A percentile compares a stretch with the other conserved stretches of the same genome.
These are phyloP conservation scores for Allantophomopsis cytisporea DNA, from an alignment of 2,329 filamentous ascomycete genomes.

Conservation along the genomic window DNA sequence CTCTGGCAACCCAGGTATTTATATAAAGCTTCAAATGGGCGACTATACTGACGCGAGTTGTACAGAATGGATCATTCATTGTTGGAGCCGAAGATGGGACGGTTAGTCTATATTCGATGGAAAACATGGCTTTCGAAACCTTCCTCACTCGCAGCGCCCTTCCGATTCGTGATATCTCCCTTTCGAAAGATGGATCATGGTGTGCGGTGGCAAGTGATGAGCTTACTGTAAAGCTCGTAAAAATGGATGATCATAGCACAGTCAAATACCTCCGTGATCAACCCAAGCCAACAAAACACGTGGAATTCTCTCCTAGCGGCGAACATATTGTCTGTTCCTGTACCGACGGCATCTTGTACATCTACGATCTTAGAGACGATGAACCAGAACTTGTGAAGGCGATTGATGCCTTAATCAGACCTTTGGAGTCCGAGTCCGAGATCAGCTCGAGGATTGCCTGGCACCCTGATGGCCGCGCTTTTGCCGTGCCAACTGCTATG, in stretches of 20 bases:
- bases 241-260: conserved; percentile 61
- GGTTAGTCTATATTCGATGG: conserved; percentile 85
- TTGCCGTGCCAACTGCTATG: conserved; percentile 72
- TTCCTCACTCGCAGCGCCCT: conserved; percentile 76
- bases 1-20: conserved; percentile 49
- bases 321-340: conserved; percentile 68
- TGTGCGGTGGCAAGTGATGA: conserved; percentile 96
- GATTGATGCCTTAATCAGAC: conserved; percentile 74
- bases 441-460: conserved; percentile 64
- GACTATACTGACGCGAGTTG: background rate
- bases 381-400: conserved; percentile 72
- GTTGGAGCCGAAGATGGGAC: conserved; percentile 88
- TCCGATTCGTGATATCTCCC: conserved; percentile 71
- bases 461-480: conserved; percentile 90
- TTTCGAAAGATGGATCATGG: conserved; percentile 75
- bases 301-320: conserved; percentile 75
- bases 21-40: background rate
- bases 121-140: conserved; percentile 60
- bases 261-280: conserved; percentile 76
- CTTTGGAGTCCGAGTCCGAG: conserved; percentile 64
- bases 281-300: conserved; percentile 74
- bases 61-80: conserved; percentile 67
- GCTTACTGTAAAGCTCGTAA: conserved; percentile 79
- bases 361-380: conserved; percentile 72
- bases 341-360: conserved; percentile 77